phyloP scores from a whole-genome alignment of 495 filamentous ascomycete species.

The Talaromyces ruber region DNA sequence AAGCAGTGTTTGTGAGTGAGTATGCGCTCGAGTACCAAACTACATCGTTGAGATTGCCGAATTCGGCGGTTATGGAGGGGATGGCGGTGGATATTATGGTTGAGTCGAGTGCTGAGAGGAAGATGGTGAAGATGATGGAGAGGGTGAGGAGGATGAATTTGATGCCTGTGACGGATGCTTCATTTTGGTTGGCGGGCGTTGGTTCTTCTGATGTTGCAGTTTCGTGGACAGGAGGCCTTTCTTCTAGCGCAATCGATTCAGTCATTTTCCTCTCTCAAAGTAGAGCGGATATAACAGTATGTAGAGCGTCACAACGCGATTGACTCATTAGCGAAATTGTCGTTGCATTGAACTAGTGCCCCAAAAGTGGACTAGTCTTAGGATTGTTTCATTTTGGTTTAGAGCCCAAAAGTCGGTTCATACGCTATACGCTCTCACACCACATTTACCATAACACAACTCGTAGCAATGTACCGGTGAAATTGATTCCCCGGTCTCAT shows the following conservation, averaged over 20 bases:
- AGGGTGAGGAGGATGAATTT: not conserved
- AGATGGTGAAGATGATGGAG: constrained; percentile 14
- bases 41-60: constrained; percentile 38
- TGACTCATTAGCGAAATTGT: not conserved
- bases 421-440: not conserved
- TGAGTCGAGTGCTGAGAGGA: constrained; percentile 44
- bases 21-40: constrained; percentile 48
- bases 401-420: not conserved
- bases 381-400: not conserved
- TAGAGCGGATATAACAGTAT: not conserved
- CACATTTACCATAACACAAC: no score
- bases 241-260: not conserved
- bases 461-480: not conserved
- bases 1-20: constrained; percentile 19
- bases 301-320: not conserved
- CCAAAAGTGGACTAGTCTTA: not conserved
- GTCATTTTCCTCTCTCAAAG: not conserved
- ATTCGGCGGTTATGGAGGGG: constrained; percentile 36
- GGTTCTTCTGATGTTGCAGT: not conserved
- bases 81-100: constrained; percentile 48
- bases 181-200: not conserved
- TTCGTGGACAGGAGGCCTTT: not conserved
- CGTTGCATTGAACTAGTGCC: not conserved
- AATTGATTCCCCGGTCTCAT: not conserved
- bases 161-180: not conserved